Evolutionary conservation across 1,284 basidiomycete species (phyloP).

Genomic region (Ustilago bromivora): DNA sequence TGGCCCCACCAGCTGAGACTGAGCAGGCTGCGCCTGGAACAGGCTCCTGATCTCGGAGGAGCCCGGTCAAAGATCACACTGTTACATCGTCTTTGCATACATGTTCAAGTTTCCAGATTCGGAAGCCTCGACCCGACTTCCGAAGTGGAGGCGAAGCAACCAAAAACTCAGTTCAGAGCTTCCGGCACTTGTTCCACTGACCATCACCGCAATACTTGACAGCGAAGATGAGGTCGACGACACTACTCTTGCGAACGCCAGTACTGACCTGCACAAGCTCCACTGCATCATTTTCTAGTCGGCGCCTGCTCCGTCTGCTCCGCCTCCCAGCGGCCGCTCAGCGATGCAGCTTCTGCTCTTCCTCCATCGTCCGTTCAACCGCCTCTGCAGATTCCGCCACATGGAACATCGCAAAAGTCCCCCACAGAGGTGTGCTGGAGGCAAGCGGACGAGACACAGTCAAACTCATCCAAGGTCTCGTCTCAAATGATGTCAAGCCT

Average conservation of each 20-base stretch:
- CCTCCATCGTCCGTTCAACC: background rate
- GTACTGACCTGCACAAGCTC: background rate
- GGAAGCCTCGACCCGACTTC: slow-evolving; percentile 10
- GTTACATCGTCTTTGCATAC: slow-evolving; percentile 1
- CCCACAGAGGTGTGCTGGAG: slow-evolving; percentile 74
- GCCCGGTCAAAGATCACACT: background rate
- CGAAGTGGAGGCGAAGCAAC: slow-evolving; percentile 11
- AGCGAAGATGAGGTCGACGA: slow-evolving; percentile 6
- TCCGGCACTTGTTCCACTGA: background rate
- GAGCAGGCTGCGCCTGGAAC: too few relatives aligned
- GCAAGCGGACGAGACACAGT: slow-evolving; percentile 84
- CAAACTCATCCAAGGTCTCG: slow-evolving; percentile 88
- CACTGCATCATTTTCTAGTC: background rate
- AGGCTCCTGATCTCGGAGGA: too few relatives aligned
- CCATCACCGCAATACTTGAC: background rate
- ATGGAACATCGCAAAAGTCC: slow-evolving; percentile 40
- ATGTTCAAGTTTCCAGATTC: background rate
- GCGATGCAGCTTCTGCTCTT: slow-evolving; percentile 19
- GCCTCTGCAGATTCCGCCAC: background rate
- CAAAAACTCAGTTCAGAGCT: background rate
- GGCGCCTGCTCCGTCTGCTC: background rate
- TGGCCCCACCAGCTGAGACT: too few relatives aligned
- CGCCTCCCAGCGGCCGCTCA: background rate
- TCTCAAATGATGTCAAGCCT: slow-evolving; percentile 75
- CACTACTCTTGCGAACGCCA: background rate